Percentiles rank a stretch among this genome's conserved stretches.
Evolutionary conservation across 1,284 basidiomycete genomes (phyloP).

Genomic region (Ceratobasidium papillatum): DNA sequence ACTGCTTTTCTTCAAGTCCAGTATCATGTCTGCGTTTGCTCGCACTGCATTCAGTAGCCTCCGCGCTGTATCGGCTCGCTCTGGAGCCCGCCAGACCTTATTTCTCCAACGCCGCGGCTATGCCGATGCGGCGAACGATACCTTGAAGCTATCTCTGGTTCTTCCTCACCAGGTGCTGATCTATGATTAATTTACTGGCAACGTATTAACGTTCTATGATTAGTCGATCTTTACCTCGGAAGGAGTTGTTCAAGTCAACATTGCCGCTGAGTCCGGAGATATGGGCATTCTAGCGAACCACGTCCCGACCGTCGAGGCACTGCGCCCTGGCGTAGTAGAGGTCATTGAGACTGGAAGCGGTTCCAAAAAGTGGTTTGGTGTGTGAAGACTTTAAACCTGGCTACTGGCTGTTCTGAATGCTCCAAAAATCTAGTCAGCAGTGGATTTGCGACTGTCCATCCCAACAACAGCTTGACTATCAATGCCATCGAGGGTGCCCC

Average conservation of each 20-base stretch:
- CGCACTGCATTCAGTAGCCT: conserved; percentile 23
- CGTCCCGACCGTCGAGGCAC: conserved; percentile 90
- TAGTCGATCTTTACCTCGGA: conserved; percentile 87
- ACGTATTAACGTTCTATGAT: conserved; percentile 34
- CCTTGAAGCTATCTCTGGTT: conserved; percentile 88
- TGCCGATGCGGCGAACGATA: conserved; percentile 76
- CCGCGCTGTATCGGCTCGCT: conserved; percentile 16
- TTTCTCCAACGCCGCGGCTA: conserved; percentile 75
- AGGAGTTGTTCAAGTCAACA: conserved; percentile 93
- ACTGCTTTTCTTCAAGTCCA: conserved; percentile 37
- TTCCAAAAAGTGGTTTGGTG: conserved; percentile 96
- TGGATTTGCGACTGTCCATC: conserved; percentile 98
- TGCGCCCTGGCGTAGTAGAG: conserved; percentile 92
- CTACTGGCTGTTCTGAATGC: background rate
- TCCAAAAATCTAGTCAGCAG: conserved; percentile 75
- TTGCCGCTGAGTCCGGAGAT: conserved; percentile 92
- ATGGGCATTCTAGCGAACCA: conserved; percentile 99
- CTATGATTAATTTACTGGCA: conserved; percentile 22
- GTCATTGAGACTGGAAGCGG: conserved; percentile 81
- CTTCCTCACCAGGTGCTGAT: conserved; percentile 86
- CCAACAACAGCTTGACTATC: conserved; percentile 95
- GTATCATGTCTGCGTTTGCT: conserved; percentile 28
- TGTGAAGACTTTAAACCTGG: conserved; percentile 51
- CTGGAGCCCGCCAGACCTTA: conserved; percentile 53
- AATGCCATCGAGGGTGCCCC: conserved; percentile 98